Conservation (phyloP, 306 rosid species). For the Rosa multiflora region DNA sequence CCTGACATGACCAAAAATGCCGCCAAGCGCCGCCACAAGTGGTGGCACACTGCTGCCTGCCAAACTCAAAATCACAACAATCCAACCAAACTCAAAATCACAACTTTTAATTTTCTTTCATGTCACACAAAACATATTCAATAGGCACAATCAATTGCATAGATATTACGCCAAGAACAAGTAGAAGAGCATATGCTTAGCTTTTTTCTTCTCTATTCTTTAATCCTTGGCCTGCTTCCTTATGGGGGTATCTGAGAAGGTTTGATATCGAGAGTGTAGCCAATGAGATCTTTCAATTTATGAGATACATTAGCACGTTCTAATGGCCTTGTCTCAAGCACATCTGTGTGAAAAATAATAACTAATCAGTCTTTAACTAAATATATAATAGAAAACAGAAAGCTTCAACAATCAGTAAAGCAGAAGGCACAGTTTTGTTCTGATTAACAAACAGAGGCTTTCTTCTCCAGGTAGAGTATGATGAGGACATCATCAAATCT, state of each 20-base stretch:
- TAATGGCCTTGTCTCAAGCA: conserved; percentile 57
- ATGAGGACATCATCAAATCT: not conserved
- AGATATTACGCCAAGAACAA: too few relatives aligned
- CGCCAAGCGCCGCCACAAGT: too few relatives aligned
- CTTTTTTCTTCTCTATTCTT: too few relatives aligned
- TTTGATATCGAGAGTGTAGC: conserved; percentile 66
- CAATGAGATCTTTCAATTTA: conserved; percentile 59
- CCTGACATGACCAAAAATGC: too few relatives aligned
- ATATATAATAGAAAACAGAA: not conserved
- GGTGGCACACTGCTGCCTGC: too few relatives aligned
- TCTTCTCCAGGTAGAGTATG: not conserved
- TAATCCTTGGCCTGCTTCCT: conserved; percentile 79
- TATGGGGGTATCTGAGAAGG: conserved; percentile 69
- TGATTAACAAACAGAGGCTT: not conserved
- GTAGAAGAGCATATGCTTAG: too few relatives aligned
- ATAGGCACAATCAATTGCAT: too few relatives aligned
- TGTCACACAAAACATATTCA: too few relatives aligned
- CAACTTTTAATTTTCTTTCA: too few relatives aligned
- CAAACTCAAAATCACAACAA: too few relatives aligned
- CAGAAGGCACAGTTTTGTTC: not conserved
- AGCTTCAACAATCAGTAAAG: conserved; percentile 6
- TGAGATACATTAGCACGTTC: conserved; percentile 56
- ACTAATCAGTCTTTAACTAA: conserved; percentile 11
- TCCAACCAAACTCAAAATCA: too few relatives aligned
- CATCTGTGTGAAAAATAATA: conserved; percentile 65